Evolutionary conservation across 2,329 filamentous ascomycete genomes (phyloP).

Genomic region (Cordyceps sp.): DNA sequence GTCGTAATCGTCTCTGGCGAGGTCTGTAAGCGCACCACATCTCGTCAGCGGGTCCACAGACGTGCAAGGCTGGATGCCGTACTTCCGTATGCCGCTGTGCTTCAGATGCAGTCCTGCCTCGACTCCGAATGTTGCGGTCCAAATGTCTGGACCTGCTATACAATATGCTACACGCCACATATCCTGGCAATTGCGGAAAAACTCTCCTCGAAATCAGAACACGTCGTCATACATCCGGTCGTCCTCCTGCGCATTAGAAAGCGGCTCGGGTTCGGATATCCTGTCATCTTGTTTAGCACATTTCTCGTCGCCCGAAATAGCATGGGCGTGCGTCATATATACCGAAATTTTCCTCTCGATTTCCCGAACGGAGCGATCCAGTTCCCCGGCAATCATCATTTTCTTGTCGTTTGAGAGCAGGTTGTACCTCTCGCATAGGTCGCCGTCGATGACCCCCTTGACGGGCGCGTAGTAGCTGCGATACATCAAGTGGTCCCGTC

Average conservation of each 20-base stretch:
- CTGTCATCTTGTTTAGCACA: conserved; percentile 16
- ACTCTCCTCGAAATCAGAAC: background rate
- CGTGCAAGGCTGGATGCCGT: conserved; percentile 4
- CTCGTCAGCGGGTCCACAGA: background rate
- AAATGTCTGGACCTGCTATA: no score
- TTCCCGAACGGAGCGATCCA: conserved; percentile 80
- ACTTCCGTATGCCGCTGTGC: conserved; percentile 7
- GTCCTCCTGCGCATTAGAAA: conserved; percentile 24
- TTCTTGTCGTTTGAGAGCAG: conserved; percentile 77
- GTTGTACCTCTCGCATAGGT: conserved; percentile 85
- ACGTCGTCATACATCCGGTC: background rate
- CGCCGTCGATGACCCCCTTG: conserved; percentile 92
- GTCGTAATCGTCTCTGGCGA: conserved; percentile 15
- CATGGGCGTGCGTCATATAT: background rate
- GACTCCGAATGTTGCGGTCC: no score
- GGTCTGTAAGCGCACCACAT: conserved; percentile 5
- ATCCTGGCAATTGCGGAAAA: no score
- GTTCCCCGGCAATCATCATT: conserved; percentile 81
- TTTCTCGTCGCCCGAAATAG: background rate
- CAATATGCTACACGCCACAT: no score
- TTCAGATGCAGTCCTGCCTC: conserved; percentile 1
- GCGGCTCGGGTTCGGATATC: conserved; percentile 43
- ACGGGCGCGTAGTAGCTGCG: conserved; percentile 90
- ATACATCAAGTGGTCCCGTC: conserved; percentile 90
- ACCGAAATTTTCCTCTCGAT: conserved; percentile 90